Evolutionary conservation across 768 basidiomycete genomes (phyloP).

Genomic region (Tylopilus plumbeoviolaceoides): DNA sequence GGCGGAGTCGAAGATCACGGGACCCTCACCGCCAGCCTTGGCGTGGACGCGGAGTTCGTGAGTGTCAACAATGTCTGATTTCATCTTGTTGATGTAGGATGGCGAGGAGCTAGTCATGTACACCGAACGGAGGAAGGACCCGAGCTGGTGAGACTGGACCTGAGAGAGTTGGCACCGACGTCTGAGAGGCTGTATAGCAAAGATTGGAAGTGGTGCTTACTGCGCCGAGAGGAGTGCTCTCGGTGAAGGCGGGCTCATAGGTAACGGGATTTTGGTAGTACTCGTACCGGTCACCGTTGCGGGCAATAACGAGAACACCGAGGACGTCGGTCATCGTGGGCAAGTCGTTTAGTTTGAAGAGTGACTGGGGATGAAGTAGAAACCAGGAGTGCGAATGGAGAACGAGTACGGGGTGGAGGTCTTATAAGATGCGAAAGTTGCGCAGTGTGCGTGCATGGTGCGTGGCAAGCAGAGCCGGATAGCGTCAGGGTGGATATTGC

Average conservation of each 20-base stretch:
- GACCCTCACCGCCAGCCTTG: conserved; percentile 81
- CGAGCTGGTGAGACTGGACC: conserved; percentile 68
- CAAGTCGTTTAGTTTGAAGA: conserved; percentile 10
- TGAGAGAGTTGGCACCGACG: conserved; percentile 22
- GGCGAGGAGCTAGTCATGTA: conserved; percentile 67
- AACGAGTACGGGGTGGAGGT: conserved; percentile 9
- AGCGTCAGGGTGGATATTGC: conserved; percentile 21
- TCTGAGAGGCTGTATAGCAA: background rate
- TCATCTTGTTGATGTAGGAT: conserved; percentile 64
- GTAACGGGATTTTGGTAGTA: conserved; percentile 70
- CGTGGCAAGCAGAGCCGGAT: conserved; percentile 27
- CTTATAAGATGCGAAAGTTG: conserved; percentile 23
- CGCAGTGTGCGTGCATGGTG: conserved; percentile 26
- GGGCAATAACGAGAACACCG: conserved; percentile 73
- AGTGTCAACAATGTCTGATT: conserved; percentile 66
- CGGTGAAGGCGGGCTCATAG: conserved; percentile 57
- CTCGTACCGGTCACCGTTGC: conserved; percentile 71
- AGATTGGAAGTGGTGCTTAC: conserved; percentile 33
- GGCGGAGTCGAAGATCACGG: conserved; percentile 84
- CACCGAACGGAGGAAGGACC: conserved; percentile 53
- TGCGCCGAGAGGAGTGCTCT: conserved; percentile 74
- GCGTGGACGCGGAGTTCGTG: conserved; percentile 70
- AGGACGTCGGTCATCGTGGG: conserved; percentile 49
- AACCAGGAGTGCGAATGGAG: conserved; percentile 17
- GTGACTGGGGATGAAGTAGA: conserved; percentile 16